These are phyloP conservation scores for Silene coronaria DNA, from an alignment of 179 eudicot species.

Conservation along the genomic window DNA sequence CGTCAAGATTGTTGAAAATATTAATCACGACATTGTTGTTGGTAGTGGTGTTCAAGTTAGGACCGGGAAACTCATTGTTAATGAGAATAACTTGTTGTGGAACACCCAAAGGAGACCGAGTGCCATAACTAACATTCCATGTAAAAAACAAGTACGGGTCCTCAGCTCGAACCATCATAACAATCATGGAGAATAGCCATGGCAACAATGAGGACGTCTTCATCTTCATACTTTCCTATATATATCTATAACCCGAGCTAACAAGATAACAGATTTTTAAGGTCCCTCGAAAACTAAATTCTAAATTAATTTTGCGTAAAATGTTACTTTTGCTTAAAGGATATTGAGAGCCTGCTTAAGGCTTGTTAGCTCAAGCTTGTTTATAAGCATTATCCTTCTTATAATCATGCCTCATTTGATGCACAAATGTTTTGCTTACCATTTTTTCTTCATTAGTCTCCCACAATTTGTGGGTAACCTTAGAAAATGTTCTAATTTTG, in stretches of 20 bases:
- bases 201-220: slow-evolving; percentile 19
- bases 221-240: not conserved
- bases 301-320: not conserved
- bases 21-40: slow-evolving; percentile 50
- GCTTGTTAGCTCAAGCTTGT: slow-evolving; percentile 29
- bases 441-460: slow-evolving; percentile 13
- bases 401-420: slow-evolving; percentile 9
- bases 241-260: slow-evolving; percentile 19
- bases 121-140: slow-evolving; percentile 57
- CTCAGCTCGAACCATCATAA: slow-evolving; percentile 38
- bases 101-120: slow-evolving; percentile 53
- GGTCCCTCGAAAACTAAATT: not conserved
- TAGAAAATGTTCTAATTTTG: slow-evolving; percentile 28
- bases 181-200: slow-evolving; percentile 28
- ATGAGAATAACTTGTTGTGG: slow-evolving; percentile 56
- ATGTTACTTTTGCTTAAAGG: not conserved
- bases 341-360: slow-evolving; percentile 22
- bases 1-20: slow-evolving; percentile 58
- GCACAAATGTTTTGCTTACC: not conserved
- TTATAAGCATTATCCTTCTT: slow-evolving; percentile 12
- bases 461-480: slow-evolving; percentile 30
- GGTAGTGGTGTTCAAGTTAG: slow-evolving; percentile 42
- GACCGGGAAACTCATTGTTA: slow-evolving; percentile 56
- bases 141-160: slow-evolving; percentile 45
- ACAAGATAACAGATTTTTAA: slow-evolving; percentile 20